These are phyloP conservation scores for Aegilops umbellulata DNA, from an alignment of 176 grass and related monocot species.

Conservation along the genomic window DNA sequence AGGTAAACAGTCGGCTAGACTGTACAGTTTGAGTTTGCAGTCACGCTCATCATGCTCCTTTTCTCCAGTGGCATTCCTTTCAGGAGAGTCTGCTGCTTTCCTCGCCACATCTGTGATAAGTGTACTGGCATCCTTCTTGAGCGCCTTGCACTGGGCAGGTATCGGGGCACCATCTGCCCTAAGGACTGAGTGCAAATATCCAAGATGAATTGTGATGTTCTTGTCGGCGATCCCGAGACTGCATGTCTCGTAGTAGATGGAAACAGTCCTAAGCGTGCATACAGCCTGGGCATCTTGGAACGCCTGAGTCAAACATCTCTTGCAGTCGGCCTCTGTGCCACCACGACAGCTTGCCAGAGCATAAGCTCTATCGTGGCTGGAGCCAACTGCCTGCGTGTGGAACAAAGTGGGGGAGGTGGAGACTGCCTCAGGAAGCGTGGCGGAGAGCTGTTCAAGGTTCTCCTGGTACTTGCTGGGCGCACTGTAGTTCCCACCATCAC, in stretches of 20 bases:
- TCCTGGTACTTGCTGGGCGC: neutral
- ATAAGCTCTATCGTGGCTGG: neutral
- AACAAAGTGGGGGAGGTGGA: neutral
- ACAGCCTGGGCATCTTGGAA: neutral
- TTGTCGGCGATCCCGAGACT: neutral
- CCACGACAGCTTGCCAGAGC: neutral
- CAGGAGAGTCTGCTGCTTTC: neutral
- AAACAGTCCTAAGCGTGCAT: neutral
- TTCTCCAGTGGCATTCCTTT: neutral
- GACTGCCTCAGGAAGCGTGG: too few relatives aligned
- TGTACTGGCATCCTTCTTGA: too few relatives aligned
- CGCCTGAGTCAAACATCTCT: neutral
- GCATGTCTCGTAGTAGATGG: neutral
- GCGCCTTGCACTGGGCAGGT: neutral
- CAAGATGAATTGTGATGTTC: neutral
- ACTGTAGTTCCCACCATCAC: neutral
- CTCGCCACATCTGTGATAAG: too few relatives aligned
- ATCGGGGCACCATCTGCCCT: neutral
- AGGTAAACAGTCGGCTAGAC: neutral
- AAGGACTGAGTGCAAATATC: neutral
- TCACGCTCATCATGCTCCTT: neutral
- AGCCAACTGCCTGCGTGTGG: neutral
- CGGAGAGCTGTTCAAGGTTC: neutral
- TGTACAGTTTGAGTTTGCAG: neutral
- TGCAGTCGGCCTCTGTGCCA: neutral